Conservation (phyloP, 345 rosid species). For the Psidium friedrichsthalianum region DNA sequence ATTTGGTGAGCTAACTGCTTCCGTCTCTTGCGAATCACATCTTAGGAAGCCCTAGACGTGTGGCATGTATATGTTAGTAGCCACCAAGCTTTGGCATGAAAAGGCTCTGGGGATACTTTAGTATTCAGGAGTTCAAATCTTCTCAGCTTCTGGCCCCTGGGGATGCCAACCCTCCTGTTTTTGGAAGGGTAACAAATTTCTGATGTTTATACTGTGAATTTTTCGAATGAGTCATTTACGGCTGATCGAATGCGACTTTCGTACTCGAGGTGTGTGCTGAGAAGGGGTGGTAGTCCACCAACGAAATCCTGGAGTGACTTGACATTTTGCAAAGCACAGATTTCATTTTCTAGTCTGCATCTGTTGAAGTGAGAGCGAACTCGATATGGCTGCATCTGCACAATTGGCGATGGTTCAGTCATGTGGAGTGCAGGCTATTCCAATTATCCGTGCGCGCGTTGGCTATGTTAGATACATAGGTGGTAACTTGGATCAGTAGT, state of each 20-base stretch:
- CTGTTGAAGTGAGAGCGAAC: background rate
- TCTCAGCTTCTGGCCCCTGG: background rate
- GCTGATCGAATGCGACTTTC: background rate
- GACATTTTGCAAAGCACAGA: background rate
- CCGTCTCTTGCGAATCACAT: background rate
- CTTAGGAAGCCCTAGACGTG: background rate
- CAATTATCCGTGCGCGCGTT: background rate
- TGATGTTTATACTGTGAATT: background rate
- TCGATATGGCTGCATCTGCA: background rate
- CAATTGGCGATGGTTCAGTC: background rate
- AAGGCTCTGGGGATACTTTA: background rate
- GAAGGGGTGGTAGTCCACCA: background rate
- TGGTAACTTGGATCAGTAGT: background rate
- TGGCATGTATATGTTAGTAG: background rate
- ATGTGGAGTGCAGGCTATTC: background rate
- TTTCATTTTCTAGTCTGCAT: background rate
- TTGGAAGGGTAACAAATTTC: background rate
- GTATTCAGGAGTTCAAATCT: background rate
- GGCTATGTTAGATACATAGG: no score
- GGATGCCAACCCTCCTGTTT: background rate
- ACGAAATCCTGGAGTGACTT: background rate
- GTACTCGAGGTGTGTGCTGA: background rate
- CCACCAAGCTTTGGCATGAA: background rate
- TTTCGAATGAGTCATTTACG: background rate
- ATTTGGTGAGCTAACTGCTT: constrained; percentile 32